Evolutionary conservation across 2,329 filamentous ascomycete species (phyloP).

Genomic region (Cladosporium sp.): DNA sequence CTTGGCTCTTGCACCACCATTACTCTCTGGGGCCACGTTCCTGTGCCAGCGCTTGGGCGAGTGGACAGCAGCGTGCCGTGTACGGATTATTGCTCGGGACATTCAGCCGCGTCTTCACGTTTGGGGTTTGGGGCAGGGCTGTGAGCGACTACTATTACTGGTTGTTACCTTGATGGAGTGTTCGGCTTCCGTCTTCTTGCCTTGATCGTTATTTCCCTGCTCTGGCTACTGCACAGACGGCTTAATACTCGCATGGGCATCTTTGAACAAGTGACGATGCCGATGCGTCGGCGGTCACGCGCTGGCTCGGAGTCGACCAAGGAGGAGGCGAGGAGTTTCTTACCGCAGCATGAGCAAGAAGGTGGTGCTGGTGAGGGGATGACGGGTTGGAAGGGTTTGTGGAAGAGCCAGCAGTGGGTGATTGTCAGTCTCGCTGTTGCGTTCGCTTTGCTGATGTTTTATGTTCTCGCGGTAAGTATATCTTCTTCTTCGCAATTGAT

Average conservation of each 20-base stretch:
- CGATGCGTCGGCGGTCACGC: conserved; percentile 10
- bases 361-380: not conserved
- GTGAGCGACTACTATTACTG: not conserved
- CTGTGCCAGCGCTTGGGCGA: not conserved
- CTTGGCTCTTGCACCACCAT: not conserved
- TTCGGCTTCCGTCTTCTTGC: not conserved
- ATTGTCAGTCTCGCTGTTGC: conserved; percentile 5
- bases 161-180: not conserved
- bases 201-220: not conserved
- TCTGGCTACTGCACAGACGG: not conserved
- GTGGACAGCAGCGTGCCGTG: not conserved
- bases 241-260: conserved; percentile 1
- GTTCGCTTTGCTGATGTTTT: conserved; percentile 3
- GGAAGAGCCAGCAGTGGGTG: conserved; percentile 12
- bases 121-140: not conserved
- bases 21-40: not conserved
- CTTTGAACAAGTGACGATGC: conserved; percentile 5
- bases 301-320: conserved; percentile 8
- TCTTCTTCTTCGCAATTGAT: not conserved
- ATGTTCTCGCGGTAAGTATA: conserved; percentile 7
- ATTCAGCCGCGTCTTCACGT: not conserved
- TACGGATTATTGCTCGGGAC: not conserved
- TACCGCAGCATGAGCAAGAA: conserved; percentile 6
- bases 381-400: conserved; percentile 8
- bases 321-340: conserved; percentile 9